Conservation (phyloP, 495 filamentous ascomycete genomes). For the Haplographium delicatum region DNA sequence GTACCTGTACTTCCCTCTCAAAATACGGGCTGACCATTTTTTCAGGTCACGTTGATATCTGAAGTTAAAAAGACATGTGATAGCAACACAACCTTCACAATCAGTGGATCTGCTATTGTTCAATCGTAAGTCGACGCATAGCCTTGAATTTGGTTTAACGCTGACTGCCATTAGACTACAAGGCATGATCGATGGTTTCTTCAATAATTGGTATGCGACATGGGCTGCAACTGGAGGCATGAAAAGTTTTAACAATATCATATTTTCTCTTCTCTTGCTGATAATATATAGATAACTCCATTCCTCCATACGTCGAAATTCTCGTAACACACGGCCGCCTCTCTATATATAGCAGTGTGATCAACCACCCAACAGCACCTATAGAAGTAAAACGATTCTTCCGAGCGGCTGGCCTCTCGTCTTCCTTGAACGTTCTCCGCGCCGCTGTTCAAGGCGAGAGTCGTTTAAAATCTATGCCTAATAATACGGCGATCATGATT, state of each 20-base stretch:
- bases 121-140: slow-evolving; percentile 43
- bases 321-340: slow-evolving; percentile 65
- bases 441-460: slow-evolving; percentile 66
- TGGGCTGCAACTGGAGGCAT: slow-evolving; percentile 58
- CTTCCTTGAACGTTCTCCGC: slow-evolving; percentile 67
- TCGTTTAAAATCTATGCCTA: slow-evolving; percentile 68
- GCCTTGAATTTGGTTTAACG: background rate
- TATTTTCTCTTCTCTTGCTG: background rate
- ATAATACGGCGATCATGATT: slow-evolving; percentile 74
- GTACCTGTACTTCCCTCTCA: slow-evolving; percentile 14
- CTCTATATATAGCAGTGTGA: slow-evolving; percentile 67
- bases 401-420: slow-evolving; percentile 61
- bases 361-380: slow-evolving; percentile 68
- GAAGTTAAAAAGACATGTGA: slow-evolving; percentile 60
- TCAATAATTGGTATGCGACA: slow-evolving; percentile 54
- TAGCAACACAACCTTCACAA: slow-evolving; percentile 42
- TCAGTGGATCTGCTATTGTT: slow-evolving; percentile 47
- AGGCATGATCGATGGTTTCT: slow-evolving; percentile 56
- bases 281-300: slow-evolving; percentile 41
- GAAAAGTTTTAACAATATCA: slow-evolving; percentile 39
- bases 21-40: slow-evolving; percentile 3
- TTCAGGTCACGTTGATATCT: slow-evolving; percentile 53
- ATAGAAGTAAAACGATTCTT: slow-evolving; percentile 67
- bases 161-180: slow-evolving; percentile 43
- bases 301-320: slow-evolving; percentile 71